Percentiles rank a stretch among this genome's conserved stretches.
These are phyloP conservation scores for Bolboschoenus planiculmis DNA, from an alignment of 176 grass and related monocot genomes.

Conservation along the genomic window DNA sequence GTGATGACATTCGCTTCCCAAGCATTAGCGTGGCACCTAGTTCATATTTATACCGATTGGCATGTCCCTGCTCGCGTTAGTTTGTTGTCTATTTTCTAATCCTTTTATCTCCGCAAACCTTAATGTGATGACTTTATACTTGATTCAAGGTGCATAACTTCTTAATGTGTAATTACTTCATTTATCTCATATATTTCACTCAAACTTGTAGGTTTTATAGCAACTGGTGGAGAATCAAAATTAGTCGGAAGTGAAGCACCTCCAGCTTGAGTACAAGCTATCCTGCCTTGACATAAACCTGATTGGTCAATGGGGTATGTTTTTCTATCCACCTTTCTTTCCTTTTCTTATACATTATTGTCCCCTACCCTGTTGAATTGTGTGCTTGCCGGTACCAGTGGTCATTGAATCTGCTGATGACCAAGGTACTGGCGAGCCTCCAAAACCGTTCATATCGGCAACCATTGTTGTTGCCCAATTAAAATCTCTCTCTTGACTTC, in stretches of 20 bases:
- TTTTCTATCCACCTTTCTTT: conserved; percentile 17
- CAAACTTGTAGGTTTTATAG: conserved; percentile 65
- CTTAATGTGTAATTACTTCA: not conserved
- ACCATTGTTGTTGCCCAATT: no score
- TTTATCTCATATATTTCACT: not conserved
- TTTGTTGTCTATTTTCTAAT: no score
- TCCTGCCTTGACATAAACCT: conserved; percentile 93
- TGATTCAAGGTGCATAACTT: not conserved
- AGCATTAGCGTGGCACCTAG: not conserved
- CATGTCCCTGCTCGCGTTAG: not conserved
- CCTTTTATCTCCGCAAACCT: no score
- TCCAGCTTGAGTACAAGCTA: conserved; percentile 80
- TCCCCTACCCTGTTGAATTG: not conserved
- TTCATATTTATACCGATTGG: not conserved
- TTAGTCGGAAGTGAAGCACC: conserved; percentile 82
- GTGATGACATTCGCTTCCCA: not conserved
- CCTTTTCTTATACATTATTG: not conserved
- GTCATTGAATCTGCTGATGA: no score
- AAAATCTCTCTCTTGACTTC: no score
- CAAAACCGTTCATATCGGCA: no score
- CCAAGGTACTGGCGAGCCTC: no score
- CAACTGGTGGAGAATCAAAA: conserved; percentile 67
- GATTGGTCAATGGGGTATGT: conserved; percentile 63
- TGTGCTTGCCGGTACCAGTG: not conserved
- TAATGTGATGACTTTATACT: no score